Percentiles rank a stretch among this genome's conserved stretches.
Conservation (phyloP, 495 filamentous ascomycete genomes). For the Xylaria flabelliformis region DNA sequence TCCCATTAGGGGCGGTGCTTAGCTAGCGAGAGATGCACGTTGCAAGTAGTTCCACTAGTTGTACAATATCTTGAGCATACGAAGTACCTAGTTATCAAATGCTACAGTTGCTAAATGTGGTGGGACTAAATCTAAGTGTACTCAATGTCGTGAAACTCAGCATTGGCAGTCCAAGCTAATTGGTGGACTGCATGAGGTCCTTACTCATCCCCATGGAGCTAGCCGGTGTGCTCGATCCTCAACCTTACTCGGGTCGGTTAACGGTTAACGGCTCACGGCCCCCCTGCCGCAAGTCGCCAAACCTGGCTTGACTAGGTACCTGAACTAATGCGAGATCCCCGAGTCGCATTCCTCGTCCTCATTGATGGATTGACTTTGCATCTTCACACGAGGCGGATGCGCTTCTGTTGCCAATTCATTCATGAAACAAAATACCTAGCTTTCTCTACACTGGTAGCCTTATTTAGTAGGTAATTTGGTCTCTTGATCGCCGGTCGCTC, state of each 20-base stretch:
- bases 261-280: no score
- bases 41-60: neutral
- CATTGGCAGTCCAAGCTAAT: neutral
- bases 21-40: no score
- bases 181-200: no score
- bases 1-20: neutral
- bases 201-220: no score
- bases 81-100: neutral
- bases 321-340: neutral
- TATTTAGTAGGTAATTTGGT: neutral
- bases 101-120: neutral
- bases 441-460: neutral
- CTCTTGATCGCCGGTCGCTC: neutral
- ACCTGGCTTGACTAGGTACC: neutral
- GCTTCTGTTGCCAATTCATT: neutral
- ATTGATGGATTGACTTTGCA: neutral
- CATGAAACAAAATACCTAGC: no score
- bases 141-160: neutral
- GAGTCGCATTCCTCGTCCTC: neutral
- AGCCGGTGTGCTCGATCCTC: no score
- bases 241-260: no score
- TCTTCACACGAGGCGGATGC: neutral
- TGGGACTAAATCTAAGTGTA: neutral
- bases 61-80: neutral
- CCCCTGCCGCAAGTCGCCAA: no score